Conservation (phyloP, 148 eudicot species). For the Amaranthus hypochondriacus region DNA sequence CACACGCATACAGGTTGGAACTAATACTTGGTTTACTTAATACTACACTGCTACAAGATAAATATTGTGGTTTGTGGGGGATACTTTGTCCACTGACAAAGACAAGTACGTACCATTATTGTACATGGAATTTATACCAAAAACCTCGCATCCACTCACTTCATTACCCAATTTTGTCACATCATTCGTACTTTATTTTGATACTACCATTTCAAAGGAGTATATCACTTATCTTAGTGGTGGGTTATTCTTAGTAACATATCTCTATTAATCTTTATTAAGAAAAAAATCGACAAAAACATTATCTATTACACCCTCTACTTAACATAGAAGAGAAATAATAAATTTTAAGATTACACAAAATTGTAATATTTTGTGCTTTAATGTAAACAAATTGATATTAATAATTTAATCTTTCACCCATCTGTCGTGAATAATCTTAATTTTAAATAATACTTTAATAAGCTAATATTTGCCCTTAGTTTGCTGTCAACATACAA, state of each 20-base stretch:
- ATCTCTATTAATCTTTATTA: too few relatives aligned
- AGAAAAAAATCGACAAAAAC: too few relatives aligned
- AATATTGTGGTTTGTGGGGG: neutral
- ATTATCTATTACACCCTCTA: neutral
- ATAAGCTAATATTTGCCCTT: too few relatives aligned
- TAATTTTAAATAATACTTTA: too few relatives aligned
- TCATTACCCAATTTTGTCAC: neutral
- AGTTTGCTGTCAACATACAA: too few relatives aligned
- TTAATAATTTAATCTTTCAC: too few relatives aligned
- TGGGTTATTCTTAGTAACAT: too few relatives aligned
- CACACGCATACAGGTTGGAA: slow-evolving; percentile 16
- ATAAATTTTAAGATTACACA: too few relatives aligned
- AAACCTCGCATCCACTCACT: slow-evolving; percentile 22
- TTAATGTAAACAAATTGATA: too few relatives aligned
- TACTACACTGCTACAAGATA: neutral
- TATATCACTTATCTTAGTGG: too few relatives aligned
- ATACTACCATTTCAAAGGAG: neutral
- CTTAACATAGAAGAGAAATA: neutral
- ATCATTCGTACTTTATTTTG: neutral
- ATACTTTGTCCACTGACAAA: neutral
- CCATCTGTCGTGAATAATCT: too few relatives aligned
- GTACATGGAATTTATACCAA: slow-evolving; percentile 11
- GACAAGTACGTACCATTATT: slow-evolving; percentile 8
- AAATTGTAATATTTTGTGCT: too few relatives aligned
- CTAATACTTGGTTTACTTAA: neutral